A percentile compares a stretch with the other conserved stretches of the same genome.
phyloP scores from a whole-genome alignment of 768 basidiomycete species.

The Myochromella boudieri region DNA sequence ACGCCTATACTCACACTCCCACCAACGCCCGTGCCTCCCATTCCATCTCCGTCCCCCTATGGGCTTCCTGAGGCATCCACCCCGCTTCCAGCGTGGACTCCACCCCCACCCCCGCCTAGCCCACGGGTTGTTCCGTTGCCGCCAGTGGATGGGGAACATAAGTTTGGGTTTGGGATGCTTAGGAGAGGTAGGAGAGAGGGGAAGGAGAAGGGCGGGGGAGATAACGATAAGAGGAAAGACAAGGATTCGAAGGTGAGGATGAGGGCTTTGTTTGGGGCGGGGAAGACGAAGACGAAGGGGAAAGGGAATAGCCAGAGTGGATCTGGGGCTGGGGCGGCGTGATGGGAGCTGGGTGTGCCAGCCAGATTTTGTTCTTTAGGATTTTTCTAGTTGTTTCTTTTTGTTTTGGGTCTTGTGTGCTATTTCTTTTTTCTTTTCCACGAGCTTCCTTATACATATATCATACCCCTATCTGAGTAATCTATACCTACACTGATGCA shows the following conservation, averaged over 20 bases:
- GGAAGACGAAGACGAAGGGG: no score
- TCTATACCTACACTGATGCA: no score
- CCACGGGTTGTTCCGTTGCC: conserved; percentile 18
- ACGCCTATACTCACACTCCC: background rate
- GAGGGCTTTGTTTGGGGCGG: no score
- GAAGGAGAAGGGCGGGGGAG: background rate
- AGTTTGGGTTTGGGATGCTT: conserved; percentile 22
- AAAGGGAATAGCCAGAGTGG: no score
- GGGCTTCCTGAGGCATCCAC: background rate
- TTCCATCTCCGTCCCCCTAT: background rate
- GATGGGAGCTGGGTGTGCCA: no score
- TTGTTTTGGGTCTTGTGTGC: no score
- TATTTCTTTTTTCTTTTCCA: no score
- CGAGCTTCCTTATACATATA: no score
- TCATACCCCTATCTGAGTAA: no score
- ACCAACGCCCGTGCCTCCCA: background rate
- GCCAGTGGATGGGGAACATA: conserved; percentile 6
- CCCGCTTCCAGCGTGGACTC: conserved; percentile 13
- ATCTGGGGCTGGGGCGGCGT: no score
- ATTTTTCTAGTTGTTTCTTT: no score
- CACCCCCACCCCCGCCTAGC: conserved; percentile 14
- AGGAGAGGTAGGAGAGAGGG: conserved; percentile 22
- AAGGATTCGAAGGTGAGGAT: background rate
- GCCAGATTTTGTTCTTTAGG: no score
- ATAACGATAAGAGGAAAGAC: background rate